Conservation (phyloP, 2,329 filamentous ascomycete species). For the Colletotrichum noveboracense region DNA sequence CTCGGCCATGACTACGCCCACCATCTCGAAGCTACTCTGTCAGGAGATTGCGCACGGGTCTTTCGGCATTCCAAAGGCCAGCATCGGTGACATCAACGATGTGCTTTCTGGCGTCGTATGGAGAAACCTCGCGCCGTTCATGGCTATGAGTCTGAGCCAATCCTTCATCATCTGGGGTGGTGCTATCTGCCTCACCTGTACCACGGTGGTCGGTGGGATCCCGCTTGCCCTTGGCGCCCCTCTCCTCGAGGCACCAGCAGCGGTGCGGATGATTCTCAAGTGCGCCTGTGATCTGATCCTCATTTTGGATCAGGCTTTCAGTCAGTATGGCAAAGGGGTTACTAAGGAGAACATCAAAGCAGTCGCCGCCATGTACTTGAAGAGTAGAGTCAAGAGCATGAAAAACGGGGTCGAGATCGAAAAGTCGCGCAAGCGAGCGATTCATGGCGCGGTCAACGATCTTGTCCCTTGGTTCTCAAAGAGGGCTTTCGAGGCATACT, state of each 20-base stretch:
- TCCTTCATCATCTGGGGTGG: slow-evolving; percentile 19
- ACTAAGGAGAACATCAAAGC: not conserved
- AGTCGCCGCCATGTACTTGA: not conserved
- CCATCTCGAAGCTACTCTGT: slow-evolving; percentile 27
- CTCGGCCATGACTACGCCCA: slow-evolving; percentile 24
- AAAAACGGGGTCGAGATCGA: not conserved
- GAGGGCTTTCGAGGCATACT: not conserved
- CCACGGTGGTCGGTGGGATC: slow-evolving; percentile 27
- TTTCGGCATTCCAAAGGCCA: slow-evolving; percentile 26
- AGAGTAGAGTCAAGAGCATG: not conserved
- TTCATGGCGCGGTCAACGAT: not conserved
- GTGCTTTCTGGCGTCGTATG: slow-evolving; percentile 25
- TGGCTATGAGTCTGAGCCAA: slow-evolving; percentile 20
- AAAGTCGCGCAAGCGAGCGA: not conserved
- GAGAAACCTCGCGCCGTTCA: slow-evolving; percentile 27
- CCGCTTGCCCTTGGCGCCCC: slow-evolving; percentile 3
- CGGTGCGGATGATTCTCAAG: slow-evolving; percentile 10
- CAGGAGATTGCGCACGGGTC: slow-evolving; percentile 25
- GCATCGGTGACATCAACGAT: slow-evolving; percentile 23
- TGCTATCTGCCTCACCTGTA: slow-evolving; percentile 17
- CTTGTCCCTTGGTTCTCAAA: not conserved
- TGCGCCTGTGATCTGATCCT: slow-evolving; percentile 19
- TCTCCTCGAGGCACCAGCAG: slow-evolving; percentile 3
- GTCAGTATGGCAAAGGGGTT: not conserved
- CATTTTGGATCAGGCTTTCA: not conserved